phyloP scores from a whole-genome alignment of 2,329 filamentous ascomycete species.

The Pseudonectria buxi region DNA sequence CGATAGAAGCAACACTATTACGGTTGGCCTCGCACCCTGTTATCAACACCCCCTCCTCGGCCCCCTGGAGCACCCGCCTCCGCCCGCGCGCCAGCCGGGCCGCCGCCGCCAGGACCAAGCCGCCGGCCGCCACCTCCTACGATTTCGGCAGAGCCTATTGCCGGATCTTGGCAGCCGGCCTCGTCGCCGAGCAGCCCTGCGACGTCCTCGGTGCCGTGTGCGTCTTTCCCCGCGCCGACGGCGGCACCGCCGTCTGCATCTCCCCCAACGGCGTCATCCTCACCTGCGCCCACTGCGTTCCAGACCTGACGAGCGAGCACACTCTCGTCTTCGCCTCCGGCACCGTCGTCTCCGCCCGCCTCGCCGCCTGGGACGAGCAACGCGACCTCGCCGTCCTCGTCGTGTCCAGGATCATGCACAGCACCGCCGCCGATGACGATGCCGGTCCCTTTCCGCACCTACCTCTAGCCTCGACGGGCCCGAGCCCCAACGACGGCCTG shows the following conservation, averaged over 20 bases:
- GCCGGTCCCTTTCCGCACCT: slow-evolving; percentile 16
- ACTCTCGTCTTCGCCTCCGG: slow-evolving; percentile 40
- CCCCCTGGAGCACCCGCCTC: too few relatives aligned
- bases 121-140: too few relatives aligned
- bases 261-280: slow-evolving; percentile 36
- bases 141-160: too few relatives aligned
- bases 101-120: too few relatives aligned
- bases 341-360: slow-evolving; percentile 30
- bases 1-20: too few relatives aligned
- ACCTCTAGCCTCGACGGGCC: slow-evolving; percentile 9
- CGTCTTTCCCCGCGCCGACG: slow-evolving; percentile 43
- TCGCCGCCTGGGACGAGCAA: slow-evolving; percentile 33
- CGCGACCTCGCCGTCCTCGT: slow-evolving; percentile 42
- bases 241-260: slow-evolving; percentile 45
- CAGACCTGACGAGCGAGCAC: slow-evolving; percentile 21
- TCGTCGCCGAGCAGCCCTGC: neutral
- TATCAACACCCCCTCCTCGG: too few relatives aligned
- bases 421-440: slow-evolving; percentile 16
- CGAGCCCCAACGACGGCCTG: slow-evolving; percentile 14
- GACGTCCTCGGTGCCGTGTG: slow-evolving; percentile 25
- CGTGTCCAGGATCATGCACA: too few relatives aligned
- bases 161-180: slow-evolving; percentile 4
- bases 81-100: too few relatives aligned
- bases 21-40: too few relatives aligned
- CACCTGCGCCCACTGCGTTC: slow-evolving; percentile 45